Base-by-base conservation (phyloP, 2,329 filamentous ascomycete species). In the Blastomyces emzantsi region DNA sequence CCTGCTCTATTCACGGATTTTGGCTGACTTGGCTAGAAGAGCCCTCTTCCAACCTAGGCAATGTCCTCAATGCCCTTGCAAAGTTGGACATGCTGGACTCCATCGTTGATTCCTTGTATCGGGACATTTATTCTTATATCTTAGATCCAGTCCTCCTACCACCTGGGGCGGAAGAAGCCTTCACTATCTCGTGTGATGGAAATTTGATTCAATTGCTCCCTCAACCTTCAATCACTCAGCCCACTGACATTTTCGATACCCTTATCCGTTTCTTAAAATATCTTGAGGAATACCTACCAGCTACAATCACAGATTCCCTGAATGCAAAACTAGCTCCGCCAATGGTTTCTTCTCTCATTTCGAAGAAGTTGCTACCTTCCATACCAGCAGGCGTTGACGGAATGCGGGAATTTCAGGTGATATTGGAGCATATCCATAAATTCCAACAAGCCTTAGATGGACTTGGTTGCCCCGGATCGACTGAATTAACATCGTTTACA, bases 401-500 rank as follows among this genome's bases (percentile, higher is more conserved):
- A 13, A 86, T 97, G 74, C 79, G 80, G 9, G 79, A 78, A 1
- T 97, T 96, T 70, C 86, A 95, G 69, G 78, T 79, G 1, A 83
- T 87, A 7, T 82, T 96, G n/a, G 80, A 83, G 49, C 79, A 83
- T 52, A 85, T 90, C 0, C 79, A 80, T 33, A 74, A 77, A 0
- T 89, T 97, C 69, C 88, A 87, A 62, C 76, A 81, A 7, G 81
- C 80, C 1, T 76, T 97, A 8, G 81, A 85, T 45, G 75, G 78
- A 8, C 78, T 87, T 22, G 82, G 83, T 0, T 93, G 90, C 82
- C 80, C 82, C 19, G 83, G 82, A 3, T 78, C 82, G 57, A 77
- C 78, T 62, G 84, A 87, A 41, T 77, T 99, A 47, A 81, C 84
- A 55, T 85, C 90, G 30, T 99, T 94, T 93, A 87, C 90, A 0